A percentile compares a stretch with the other conserved stretches of the same genome.
Evolutionary conservation across 2,329 filamentous ascomycete species (phyloP).

Genomic region (Alternaria viburni): DNA sequence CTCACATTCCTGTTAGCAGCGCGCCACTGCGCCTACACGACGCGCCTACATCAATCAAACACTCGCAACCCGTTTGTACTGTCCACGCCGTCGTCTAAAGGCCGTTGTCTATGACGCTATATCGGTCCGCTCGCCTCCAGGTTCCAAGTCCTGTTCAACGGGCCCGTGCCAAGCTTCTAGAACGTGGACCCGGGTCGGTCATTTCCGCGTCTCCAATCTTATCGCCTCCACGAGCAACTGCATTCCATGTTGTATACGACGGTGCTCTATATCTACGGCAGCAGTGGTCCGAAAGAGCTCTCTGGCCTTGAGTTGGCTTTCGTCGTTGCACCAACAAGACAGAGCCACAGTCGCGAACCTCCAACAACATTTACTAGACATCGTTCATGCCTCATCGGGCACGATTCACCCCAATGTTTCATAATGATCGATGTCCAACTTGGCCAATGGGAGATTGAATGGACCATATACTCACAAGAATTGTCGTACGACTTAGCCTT

Average conservation of each 20-base stretch:
- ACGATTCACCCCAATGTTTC: background rate
- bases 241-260: background rate
- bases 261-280: background rate
- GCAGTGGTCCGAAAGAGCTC: background rate
- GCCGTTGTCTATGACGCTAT: conserved; percentile 19
- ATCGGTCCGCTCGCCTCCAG: conserved; percentile 19
- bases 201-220: conserved; percentile 8
- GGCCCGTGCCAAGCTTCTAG: conserved; percentile 21
- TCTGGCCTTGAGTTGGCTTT: background rate
- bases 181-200: conserved; percentile 10
- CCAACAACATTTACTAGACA: background rate
- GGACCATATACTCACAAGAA: background rate
- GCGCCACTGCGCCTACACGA: background rate
- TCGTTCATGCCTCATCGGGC: background rate
- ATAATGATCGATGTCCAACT: background rate
- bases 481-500: background rate
- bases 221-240: background rate
- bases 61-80: background rate
- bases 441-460: background rate
- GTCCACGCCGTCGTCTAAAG: background rate
- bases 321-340: background rate
- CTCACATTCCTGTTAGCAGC: background rate
- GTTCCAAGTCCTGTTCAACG: background rate
- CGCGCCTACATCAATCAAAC: background rate
- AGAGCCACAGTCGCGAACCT: background rate